Conservation (phyloP, 73 alveolate species). For the Paramecium bursaria region DNA sequence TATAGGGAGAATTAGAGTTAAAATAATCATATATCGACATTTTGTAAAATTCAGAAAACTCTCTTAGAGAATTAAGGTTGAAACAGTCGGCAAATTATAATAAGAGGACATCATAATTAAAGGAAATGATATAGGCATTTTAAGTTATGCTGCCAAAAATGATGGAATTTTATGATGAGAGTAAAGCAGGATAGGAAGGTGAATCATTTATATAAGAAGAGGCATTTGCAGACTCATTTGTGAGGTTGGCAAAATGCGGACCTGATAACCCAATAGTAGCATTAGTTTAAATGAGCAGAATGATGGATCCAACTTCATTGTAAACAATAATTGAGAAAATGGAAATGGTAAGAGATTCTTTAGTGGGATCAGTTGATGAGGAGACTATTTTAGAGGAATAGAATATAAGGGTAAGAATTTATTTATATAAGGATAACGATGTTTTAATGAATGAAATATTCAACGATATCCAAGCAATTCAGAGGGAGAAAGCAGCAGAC, state of each 20-base stretch:
- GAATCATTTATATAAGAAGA: constrained; percentile 42
- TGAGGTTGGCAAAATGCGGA: constrained; percentile 1
- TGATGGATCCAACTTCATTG: constrained; percentile 42
- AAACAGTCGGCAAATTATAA: constrained; percentile 62
- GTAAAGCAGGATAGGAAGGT: background rate
- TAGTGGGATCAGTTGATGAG: constrained; percentile 45
- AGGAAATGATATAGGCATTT: constrained; percentile 55
- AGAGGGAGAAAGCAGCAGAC: constrained; percentile 49
- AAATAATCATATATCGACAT: constrained; percentile 53
- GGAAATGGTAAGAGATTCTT: constrained; percentile 53
- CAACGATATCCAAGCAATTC: constrained; percentile 35
- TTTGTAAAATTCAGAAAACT: constrained; percentile 21
- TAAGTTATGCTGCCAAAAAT: constrained; percentile 59
- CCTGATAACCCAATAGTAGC: constrained; percentile 40
- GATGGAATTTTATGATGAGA: constrained; percentile 39
- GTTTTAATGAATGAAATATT: constrained; percentile 51
- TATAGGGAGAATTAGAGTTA: constrained; percentile 26
- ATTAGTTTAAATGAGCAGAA: background rate
- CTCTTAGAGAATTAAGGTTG: constrained; percentile 25
- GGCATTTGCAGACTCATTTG: constrained; percentile 54
- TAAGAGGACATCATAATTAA: constrained; percentile 7
- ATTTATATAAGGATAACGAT: constrained; percentile 14
- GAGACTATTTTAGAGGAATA: constrained; percentile 35
- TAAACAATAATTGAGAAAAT: constrained; percentile 50
- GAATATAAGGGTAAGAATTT: background rate